Evolutionary conservation across 345 rosid species (phyloP).

Genomic region (Kernera saxatilis): DNA sequence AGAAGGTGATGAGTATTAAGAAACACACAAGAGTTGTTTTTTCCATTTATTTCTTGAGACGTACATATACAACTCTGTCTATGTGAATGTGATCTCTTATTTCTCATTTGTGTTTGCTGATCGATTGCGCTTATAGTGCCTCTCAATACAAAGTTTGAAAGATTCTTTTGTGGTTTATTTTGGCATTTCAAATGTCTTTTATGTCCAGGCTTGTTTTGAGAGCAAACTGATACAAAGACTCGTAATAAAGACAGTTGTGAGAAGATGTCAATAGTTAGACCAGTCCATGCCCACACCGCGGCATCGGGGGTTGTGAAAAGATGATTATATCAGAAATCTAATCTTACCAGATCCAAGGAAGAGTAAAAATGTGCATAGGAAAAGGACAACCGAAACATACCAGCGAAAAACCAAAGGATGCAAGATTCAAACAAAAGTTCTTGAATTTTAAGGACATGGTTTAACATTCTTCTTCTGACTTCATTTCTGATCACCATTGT

Average conservation of each 20-base stretch:
- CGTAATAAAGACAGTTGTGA: too few species aligned
- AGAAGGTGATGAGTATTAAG: conserved; percentile 46
- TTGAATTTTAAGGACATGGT: too few species aligned
- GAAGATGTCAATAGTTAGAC: too few species aligned
- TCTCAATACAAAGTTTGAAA: not conserved
- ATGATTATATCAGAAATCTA: too few species aligned
- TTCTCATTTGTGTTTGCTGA: not conserved
- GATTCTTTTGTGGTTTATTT: not conserved
- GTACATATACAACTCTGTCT: not conserved
- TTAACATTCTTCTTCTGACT: too few species aligned
- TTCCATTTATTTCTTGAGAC: not conserved
- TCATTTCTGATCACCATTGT: conserved; percentile 44
- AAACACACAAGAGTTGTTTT: not conserved
- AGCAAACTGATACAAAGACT: not conserved
- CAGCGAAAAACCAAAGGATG: too few species aligned
- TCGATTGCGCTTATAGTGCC: not conserved
- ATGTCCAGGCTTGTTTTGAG: not conserved
- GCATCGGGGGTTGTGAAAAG: too few species aligned
- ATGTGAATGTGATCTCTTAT: not conserved
- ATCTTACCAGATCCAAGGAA: too few species aligned
- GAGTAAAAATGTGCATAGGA: too few species aligned
- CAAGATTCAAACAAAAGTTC: too few species aligned
- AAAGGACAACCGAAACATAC: too few species aligned
- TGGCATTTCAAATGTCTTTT: not conserved
- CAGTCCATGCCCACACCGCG: too few species aligned